These are phyloP conservation scores for Plasmodium gallinaceum DNA, from an alignment of 169 alveolate genomes.

Conservation along the genomic window DNA sequence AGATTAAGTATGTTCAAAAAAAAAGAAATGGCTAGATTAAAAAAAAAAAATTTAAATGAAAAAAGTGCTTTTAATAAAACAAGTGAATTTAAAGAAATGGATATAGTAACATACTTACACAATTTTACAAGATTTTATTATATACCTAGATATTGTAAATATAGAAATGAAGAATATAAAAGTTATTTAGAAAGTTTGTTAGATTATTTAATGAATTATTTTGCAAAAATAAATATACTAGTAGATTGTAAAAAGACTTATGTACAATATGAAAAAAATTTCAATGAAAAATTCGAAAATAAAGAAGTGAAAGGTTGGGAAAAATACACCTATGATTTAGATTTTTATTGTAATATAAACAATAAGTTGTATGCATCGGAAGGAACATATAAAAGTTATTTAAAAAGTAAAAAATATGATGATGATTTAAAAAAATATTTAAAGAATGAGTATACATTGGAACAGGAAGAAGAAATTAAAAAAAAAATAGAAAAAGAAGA, in stretches of 20 bases:
- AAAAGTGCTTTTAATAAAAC: constrained; percentile 28
- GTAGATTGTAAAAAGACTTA: constrained; percentile 78
- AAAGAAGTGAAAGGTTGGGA: constrained; percentile 85
- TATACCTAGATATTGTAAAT: constrained; percentile 89
- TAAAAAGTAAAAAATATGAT: constrained; percentile 89
- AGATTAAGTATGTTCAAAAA: constrained; percentile 69
- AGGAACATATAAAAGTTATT: constrained; percentile 87
- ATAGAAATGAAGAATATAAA: constrained; percentile 81
- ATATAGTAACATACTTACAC: constrained; percentile 83
- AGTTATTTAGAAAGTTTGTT: constrained; percentile 79
- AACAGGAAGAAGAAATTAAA: constrained; percentile 82
- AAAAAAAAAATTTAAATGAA: constrained; percentile 32
- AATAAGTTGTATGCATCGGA: constrained; percentile 88
- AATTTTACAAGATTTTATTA: constrained; percentile 82
- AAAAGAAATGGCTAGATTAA: constrained; percentile 57
- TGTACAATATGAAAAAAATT: constrained; percentile 81
- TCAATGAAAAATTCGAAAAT: constrained; percentile 82
- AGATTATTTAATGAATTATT: constrained; percentile 81
- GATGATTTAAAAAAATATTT: constrained; percentile 92
- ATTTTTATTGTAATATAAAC: constrained; percentile 84
- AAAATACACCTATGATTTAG: constrained; percentile 82
- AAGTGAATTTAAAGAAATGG: constrained; percentile 84
- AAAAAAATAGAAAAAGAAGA: constrained; percentile 78
- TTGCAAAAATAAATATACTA: constrained; percentile 83
- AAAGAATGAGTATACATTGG: constrained; percentile 82